Conservation (phyloP, 768 basidiomycete species). For the Galerina sulciceps region DNA sequence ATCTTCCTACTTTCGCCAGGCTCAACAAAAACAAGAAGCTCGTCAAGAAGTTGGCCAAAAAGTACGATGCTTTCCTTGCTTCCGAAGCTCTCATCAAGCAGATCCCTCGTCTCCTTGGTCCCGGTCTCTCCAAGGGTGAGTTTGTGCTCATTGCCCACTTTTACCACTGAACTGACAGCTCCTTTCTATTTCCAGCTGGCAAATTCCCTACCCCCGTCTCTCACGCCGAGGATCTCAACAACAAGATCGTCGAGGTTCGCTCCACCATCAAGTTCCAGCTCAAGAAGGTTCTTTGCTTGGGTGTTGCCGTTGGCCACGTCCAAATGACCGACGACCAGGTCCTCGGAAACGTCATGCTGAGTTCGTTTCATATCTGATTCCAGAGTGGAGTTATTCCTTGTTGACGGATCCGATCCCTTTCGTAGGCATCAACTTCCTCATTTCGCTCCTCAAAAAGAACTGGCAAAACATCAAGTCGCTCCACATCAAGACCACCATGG, state of each 20-base stretch:
- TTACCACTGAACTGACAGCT: background rate
- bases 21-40: conserved; percentile 99
- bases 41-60: conserved; percentile 99
- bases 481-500: conserved; percentile 99
- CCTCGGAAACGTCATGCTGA: conserved; percentile 96
- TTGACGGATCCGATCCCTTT: conserved; percentile 3
- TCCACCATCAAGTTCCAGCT: conserved; percentile 99
- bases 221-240: conserved; percentile 85
- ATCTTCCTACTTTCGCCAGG: conserved; percentile 39
- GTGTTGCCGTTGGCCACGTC: conserved; percentile 97
- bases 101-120: conserved; percentile 98
- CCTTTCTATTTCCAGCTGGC: conserved; percentile 61
- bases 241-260: conserved; percentile 93
- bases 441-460: conserved; percentile 99
- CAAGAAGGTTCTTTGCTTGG: conserved; percentile 98
- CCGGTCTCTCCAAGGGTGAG: conserved; percentile 97
- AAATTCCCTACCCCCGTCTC: conserved; percentile 99
- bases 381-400: background rate
- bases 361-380: conserved; percentile 38
- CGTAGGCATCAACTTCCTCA: conserved; percentile 97
- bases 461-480: conserved; percentile 99
- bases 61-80: conserved; percentile 98
- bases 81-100: conserved; percentile 99
- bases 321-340: conserved; percentile 98
- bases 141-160: conserved; percentile 3